Evolutionary conservation across 2,329 filamentous ascomycete genomes (phyloP), one percentile per base, ranked within the genome.

Genomic region (Fusarium tupiense): DNA sequence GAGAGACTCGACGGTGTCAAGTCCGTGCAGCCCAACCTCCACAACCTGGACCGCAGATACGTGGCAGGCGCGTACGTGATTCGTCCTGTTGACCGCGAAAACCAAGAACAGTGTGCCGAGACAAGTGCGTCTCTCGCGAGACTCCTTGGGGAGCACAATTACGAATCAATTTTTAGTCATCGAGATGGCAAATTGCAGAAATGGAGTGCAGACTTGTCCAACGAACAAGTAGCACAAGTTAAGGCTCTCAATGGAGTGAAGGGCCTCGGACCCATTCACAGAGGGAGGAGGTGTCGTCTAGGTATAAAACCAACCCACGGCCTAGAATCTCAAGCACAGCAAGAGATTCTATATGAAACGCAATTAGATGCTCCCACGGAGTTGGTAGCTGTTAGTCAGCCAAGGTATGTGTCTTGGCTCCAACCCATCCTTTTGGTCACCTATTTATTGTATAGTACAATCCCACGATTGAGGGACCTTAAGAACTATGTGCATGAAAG

Each of bases 391-490:
- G n/a, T 44, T 9, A 44, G n/a, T 4, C 41, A 24, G n/a, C n/a
- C 41, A 12, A 43, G 41, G 14, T 43, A 43, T 43, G 5, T 12
- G 14, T 17, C 41, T 43, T 43, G n/a, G 5, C 9, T 6, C 22
- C 14, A 12, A 3, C n/a, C 41, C 41, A 17, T n/a, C 16, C n/a
- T 10, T 24, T 3, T 24, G 41, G 41, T 11, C 9, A 1, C 41
- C 3, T 1, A 17, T 3, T n/a, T 22, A 8, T 41, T 22, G 14
- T 16, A 35, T 16, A 35, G 33, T 35, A 35, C 33, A 0, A 35
- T 35, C 14, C 33, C 33, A 0, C 33, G 0, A 0, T 35, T 35
- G 33, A 0, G 33, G 33, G 33, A 35, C 33, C 33, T 35, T 0
- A 35, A 35, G 33, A 35, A 35, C 33, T 35, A 35, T 35, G 14